These are phyloP conservation scores for Pichia scutulata DNA, from an alignment of 805 yeast species.

Conservation along the genomic window DNA sequence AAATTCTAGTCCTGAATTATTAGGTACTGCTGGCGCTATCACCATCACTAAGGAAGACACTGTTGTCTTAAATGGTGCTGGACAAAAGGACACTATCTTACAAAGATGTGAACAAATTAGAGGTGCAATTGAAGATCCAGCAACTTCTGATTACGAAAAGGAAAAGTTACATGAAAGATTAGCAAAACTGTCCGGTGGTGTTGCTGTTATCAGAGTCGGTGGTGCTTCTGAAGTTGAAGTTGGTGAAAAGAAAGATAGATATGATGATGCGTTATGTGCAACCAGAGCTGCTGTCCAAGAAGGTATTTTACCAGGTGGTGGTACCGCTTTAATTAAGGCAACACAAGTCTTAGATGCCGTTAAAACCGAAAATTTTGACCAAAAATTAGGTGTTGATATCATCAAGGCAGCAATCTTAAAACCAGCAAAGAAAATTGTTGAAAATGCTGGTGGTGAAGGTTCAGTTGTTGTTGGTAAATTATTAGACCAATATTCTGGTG, in stretches of 20 bases:
- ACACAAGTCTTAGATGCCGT: constrained; percentile 64
- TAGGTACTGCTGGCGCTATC: constrained; percentile 88
- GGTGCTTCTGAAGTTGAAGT: constrained; percentile 97
- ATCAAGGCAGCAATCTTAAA: constrained; percentile 87
- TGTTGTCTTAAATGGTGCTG: constrained; percentile 87
- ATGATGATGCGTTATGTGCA: constrained; percentile 96
- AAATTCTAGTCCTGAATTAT: constrained; percentile 79
- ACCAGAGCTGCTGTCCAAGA: constrained; percentile 98
- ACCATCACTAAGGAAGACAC: constrained; percentile 95
- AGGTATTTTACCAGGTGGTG: constrained; percentile 99
- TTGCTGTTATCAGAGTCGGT: constrained; percentile 96
- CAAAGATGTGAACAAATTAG: constrained; percentile 94
- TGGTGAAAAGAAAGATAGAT: constrained; percentile 98
- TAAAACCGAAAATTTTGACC: constrained; percentile 84
- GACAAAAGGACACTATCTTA: constrained; percentile 69
- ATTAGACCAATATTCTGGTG: constrained; percentile 47
- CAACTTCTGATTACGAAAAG: constrained; percentile 84
- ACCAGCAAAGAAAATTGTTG: constrained; percentile 93
- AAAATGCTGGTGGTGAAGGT: constrained; percentile 97
- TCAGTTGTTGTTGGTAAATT: constrained; percentile 93
- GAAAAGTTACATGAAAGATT: constrained; percentile 96
- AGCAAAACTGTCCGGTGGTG: constrained; percentile 96
- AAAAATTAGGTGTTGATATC: constrained; percentile 90
- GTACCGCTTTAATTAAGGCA: constrained; percentile 95
- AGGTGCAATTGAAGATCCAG: constrained; percentile 61